Base-by-base conservation (phyloP, 768 basidiomycete genomes). In the Calvatia gigantea region DNA sequence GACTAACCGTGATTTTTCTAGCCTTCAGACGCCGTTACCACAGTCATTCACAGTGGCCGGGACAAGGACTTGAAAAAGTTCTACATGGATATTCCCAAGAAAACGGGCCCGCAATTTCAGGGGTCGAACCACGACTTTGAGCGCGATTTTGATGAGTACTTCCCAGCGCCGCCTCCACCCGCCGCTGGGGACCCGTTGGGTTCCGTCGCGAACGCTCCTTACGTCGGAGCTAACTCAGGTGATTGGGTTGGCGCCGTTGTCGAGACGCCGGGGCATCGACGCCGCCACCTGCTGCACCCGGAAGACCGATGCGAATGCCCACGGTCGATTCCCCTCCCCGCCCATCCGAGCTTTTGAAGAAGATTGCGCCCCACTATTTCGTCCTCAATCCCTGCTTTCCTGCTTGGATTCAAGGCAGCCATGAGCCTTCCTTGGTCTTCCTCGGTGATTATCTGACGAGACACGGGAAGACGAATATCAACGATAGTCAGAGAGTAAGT, bases 351-450 rank as follows among this genome's bases (percentile, higher is more conserved):
- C 62, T 75, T 0, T 72, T 74, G 64, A 64, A 59, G 39, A 48
- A 38, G 2, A 67, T 62, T 2, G 53, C 65, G 0, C 72, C 73
- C 5, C 68, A 73, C 47, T 63, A 70, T 29, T 57, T 76, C 48
- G 68, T 67, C n/a, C 62, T 74, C 17, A 69, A 73, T 31, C 60
- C 65, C 6, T 63, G 63, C 11, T 48, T 58, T 37, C 61, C 64
- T 1, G 61, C 75, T 21, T 44, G 66, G 27, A 59, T 76, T 15
- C 69, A 73, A 51, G 65, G 69, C 48, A 75, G 73, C 57, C 75
- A 75, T 50, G 71, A 74, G 43, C 61, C 66, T 2, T 73, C 68
- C 35, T 64, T 76, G 3, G 69, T 73, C 25, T 60, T 73, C 4
- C 53, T 75, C 17, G 65, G 63, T 11, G 49, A 62, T 6, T 76